phyloP scores from a whole-genome alignment of 1,284 basidiomycete species.

The Singerocomus rubriflavus region DNA sequence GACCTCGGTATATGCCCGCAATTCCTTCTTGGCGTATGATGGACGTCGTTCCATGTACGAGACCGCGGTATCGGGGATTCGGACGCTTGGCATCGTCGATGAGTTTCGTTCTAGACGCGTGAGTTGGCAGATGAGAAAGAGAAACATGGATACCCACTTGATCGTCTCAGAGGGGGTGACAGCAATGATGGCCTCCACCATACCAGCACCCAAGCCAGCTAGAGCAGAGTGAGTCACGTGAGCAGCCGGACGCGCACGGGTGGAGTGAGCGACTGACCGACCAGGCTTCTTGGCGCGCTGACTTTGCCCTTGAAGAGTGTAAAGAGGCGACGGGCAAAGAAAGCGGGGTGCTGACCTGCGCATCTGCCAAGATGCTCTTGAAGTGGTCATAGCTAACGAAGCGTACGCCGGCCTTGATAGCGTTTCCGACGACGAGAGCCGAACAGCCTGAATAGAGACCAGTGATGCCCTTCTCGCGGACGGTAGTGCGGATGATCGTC shows the following conservation, averaged over 20 bases:
- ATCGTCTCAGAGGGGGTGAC: slow-evolving; percentile 98
- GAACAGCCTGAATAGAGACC: slow-evolving; percentile 87
- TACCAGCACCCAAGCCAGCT: slow-evolving; percentile 92
- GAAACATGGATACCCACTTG: slow-evolving; percentile 60
- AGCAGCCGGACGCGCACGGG: neutral
- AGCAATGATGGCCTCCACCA: slow-evolving; percentile 92
- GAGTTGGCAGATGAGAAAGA: neutral
- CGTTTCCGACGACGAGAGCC: slow-evolving; percentile 88
- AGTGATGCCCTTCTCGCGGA: slow-evolving; percentile 66
- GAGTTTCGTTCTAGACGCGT: slow-evolving; percentile 79
- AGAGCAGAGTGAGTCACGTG: neutral
- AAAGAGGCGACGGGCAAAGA: neutral
- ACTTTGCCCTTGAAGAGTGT: slow-evolving; percentile 74
- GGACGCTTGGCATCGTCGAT: slow-evolving; percentile 91
- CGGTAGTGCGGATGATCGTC: slow-evolving; percentile 65
- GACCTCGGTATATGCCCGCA: slow-evolving; percentile 83
- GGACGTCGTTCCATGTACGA: slow-evolving; percentile 79
- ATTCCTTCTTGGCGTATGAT: slow-evolving; percentile 88
- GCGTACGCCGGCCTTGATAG: slow-evolving; percentile 89
- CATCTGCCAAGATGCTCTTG: slow-evolving; percentile 81
- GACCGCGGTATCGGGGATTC: slow-evolving; percentile 83
- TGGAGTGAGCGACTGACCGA: slow-evolving; percentile 56
- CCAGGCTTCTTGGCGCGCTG: slow-evolving; percentile 76
- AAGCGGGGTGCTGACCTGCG: slow-evolving; percentile 52
- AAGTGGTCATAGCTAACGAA: slow-evolving; percentile 96